These are phyloP conservation scores for Metschnikowia cubensis DNA, from an alignment of 805 yeast species.

Conservation along the genomic window DNA sequence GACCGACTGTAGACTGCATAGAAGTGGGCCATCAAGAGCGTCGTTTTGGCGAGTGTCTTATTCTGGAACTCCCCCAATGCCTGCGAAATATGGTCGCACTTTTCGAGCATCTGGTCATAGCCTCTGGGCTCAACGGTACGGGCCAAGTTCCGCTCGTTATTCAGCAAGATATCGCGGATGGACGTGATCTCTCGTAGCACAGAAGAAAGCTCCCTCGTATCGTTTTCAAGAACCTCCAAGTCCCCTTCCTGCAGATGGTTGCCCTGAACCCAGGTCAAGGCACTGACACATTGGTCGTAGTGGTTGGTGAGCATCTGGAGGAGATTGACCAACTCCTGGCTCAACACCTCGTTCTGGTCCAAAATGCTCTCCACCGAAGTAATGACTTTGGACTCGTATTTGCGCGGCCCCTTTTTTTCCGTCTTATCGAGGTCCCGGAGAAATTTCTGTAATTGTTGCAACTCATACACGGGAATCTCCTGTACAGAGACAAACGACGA, in stretches of 20 bases:
- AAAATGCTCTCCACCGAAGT: slow-evolving; percentile 3
- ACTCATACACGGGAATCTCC: slow-evolving; percentile 1
- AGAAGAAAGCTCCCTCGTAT: slow-evolving; percentile 52
- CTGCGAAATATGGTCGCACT: slow-evolving; percentile 17
- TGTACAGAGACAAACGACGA: background rate
- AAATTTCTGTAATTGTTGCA: background rate
- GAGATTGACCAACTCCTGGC: slow-evolving; percentile 65
- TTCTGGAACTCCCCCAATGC: slow-evolving; percentile 23
- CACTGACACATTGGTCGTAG: slow-evolving; percentile 71
- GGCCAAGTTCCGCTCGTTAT: slow-evolving; percentile 24
- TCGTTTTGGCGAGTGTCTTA: slow-evolving; percentile 23
- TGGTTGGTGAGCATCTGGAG: slow-evolving; percentile 73
- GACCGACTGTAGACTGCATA: slow-evolving; percentile 6
- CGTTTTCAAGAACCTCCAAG: slow-evolving; percentile 47
- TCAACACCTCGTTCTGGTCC: slow-evolving; percentile 46
- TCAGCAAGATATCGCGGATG: slow-evolving; percentile 32
- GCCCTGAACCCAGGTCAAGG: slow-evolving; percentile 17
- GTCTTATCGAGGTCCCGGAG: background rate
- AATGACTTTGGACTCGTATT: background rate
- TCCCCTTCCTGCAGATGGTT: slow-evolving; percentile 29
- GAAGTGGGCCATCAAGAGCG: slow-evolving; percentile 19
- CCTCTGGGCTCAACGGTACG: background rate
- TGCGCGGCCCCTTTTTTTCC: background rate
- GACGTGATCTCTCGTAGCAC: slow-evolving; percentile 40
- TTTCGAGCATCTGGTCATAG: slow-evolving; percentile 7